Evolutionary conservation across 192 early-diverging fungal genomes (phyloP), one percentile per base, ranked within the genome.

Genomic region (Coemansia sp.): DNA sequence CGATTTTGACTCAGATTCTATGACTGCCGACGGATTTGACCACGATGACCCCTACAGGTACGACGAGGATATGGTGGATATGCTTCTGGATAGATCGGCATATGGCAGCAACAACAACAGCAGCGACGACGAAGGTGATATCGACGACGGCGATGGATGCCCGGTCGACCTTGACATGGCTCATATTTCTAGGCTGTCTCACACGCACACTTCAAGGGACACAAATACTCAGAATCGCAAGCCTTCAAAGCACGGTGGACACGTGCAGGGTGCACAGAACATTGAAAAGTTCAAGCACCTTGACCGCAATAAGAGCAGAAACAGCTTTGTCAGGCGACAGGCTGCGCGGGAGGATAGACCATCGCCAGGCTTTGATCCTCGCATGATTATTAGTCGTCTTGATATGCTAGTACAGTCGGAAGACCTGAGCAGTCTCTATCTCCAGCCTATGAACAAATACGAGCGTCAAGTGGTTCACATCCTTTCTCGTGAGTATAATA

Each of bases 381-480:
- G 51, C 45, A 63, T 34, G 9, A 39, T 78, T 11, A 34, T 78
- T 33, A 55, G 54, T 23, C 74, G 74, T 0, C 45, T 78, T 21
- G 74, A 78, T 23, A 53, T 57, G 39, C 64, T 78, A 30, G 41
- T 57, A 3, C 45, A 47, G 37, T 33, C 67, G 7, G 49, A 55
- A 2, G 74, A 78, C 27, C 30, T 78, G 34, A 59, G 50, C 14
- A 78, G 68, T n/a, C 54, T 78, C 51, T 78, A 68, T 64, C 60
- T 78, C 34, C 67, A 78, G 64, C 74, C 74, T 9, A 70, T 78
- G 68, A 61, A 67, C 68, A 66, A 59, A 33, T 59, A 55, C 18
- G 74, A 71, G 64, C 74, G 74, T 13, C 74, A 69, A 40, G 61
- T 78, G 9, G 68, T 71, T 22, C 74, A 78, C 25, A 43, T 78